These are phyloP conservation scores for Daldinia loculata DNA, from an alignment of 495 filamentous ascomycete species.

Conservation along the genomic window DNA sequence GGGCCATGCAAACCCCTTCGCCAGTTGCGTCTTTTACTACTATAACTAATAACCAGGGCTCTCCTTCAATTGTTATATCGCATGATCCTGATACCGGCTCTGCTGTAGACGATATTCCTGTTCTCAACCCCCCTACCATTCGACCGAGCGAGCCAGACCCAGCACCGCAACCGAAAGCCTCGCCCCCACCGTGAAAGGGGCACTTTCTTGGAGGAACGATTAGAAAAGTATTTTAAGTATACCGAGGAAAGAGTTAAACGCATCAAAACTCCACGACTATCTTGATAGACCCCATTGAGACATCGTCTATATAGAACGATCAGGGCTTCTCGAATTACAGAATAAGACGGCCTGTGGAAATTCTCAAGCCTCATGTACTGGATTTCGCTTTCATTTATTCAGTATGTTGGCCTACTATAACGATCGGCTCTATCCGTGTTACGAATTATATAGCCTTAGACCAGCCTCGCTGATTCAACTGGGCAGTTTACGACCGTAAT, in stretches of 20 bases:
- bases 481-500: neutral
- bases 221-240: neutral
- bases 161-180: neutral
- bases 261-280: neutral
- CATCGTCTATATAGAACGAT: neutral
- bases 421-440: neutral
- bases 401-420: neutral
- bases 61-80: conserved; percentile 35
- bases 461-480: neutral
- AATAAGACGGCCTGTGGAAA: neutral
- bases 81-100: conserved; percentile 19
- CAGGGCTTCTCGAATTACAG: neutral
- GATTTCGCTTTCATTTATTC: neutral
- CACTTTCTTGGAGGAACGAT: neutral
- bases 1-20: conserved; percentile 18
- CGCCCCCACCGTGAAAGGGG: conserved; percentile 1
- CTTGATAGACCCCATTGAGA: neutral
- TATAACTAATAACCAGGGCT: conserved; percentile 20
- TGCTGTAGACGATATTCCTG: conserved; percentile 3
- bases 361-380: neutral
- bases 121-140: neutral
- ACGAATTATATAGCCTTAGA: neutral
- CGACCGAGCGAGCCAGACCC: neutral
- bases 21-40: conserved; percentile 5
- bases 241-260: neutral